Base-by-base conservation (phyloP, 306 rosid species). In the Castanea mollissima region DNA sequence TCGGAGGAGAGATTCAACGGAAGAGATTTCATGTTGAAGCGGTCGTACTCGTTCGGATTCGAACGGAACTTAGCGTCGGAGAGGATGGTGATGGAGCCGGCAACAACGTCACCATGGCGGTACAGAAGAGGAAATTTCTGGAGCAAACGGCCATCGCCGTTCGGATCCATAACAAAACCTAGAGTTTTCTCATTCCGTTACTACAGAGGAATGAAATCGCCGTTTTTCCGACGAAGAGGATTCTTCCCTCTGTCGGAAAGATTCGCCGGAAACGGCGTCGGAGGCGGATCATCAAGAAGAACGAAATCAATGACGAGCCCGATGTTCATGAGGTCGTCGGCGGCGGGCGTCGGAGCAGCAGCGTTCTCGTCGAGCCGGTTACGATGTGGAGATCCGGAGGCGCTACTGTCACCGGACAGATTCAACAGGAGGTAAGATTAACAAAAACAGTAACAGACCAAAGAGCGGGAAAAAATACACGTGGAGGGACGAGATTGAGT, bases 311-410 rank as follows among this genome's bases (percentile, higher is more conserved):
- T 94, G 34, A 91, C 99, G 5, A 94, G 99, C 71, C 99, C 99
- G 1, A 91, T 94, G 93, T 92, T 94, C 73, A 25, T 86, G 59
- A 82, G 97, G 31, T 84, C 97, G 5, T 91, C 97, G n/a, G 89
- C 80, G 1, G 1, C 62, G 16, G 58, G 82, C 55, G 65, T 5
- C n/a, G 86, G 89, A 4, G 76, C 76, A 12, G 83, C 91, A 12
- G 89, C 86, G 21, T 92, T 87, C 84, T 94, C 97, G 38, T 94
- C 99, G 5, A 94, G 99, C 81, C 80, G 99, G 57, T 76, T 92
- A 16, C 76, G 97, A 52, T 94, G 97, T 83, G 99, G 99, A 21
- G 99, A 94, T 56, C 99, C 99, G 11, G 99, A 94, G 87, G 99
- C 97, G n/a, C 59, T 94, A 38, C 74, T 94, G 0, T 94, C 97